Base-by-base conservation (phyloP, 2,329 filamentous ascomycete species). In the Metarhizium sp. region DNA sequence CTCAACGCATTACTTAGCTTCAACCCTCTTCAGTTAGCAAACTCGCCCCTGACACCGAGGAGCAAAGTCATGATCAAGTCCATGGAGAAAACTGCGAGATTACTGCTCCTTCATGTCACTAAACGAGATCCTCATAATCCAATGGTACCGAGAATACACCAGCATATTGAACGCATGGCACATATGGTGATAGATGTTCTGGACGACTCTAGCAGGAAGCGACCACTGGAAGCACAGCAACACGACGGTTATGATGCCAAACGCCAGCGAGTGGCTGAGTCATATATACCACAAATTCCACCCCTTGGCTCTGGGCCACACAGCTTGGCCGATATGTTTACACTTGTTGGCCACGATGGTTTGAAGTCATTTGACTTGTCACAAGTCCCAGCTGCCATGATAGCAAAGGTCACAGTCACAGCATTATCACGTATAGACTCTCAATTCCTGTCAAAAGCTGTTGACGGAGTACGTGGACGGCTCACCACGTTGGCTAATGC, bases 11-110 rank as follows among this genome's bases (percentile, higher is more conserved):
- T 97, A 34, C 78, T 99, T 61, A 91, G 85, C 69, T 99, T 96
- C 78, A 96, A 96, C 66, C 94, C 94, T 0, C 75, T 96, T 48
- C 90, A 88, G 70, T 81, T 90, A 60, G 89, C 88, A 55, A 87
- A 83, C 63, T 82, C 84, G 2, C 85, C 87, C 3, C 81, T 95
- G 75, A 92, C 88, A 0, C 81, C 90, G 2, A 90, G 85, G 66
- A 81, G 82, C 51, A 90, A 87, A 63, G 87, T 99, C 57, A 83
- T 92, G 63, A 80, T 95, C 58, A 90, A 86, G 71, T 97, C 92
- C 5, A 94, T 99, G 84, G 92, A 96, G 70, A 90, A 95, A 67
- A 99, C 94, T 29, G 88, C 88, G 3, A 83, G 91, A 63, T 84
- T 91, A 61, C 75, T 99, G 50, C 78, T 97, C 43, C 80, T 92